Conservation (phyloP, 1,284 basidiomycete species). For the Naganishia cerealis region DNA sequence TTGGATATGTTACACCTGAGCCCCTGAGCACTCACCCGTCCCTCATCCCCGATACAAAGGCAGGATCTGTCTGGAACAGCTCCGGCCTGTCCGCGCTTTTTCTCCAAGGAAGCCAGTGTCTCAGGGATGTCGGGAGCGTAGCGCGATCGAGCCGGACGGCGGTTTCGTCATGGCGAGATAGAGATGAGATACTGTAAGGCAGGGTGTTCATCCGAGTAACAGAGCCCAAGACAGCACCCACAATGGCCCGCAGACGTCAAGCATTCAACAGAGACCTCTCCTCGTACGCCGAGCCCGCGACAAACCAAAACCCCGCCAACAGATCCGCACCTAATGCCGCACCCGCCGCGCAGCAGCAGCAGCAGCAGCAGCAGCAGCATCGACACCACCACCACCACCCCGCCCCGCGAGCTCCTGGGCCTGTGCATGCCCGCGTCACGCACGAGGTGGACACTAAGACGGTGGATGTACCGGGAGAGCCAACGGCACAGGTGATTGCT, state of each 20-base stretch:
- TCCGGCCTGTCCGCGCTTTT: too few species aligned
- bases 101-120: too few species aligned
- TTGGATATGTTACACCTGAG: too few species aligned
- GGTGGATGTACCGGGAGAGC: background rate
- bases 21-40: too few species aligned
- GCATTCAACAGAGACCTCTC: slow-evolving; percentile 26
- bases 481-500: slow-evolving; percentile 14
- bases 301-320: slow-evolving; percentile 23
- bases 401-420: slow-evolving; percentile 3
- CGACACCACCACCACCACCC: slow-evolving; percentile 7
- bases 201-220: background rate
- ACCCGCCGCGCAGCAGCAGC: background rate
- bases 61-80: too few species aligned
- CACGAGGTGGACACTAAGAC: slow-evolving; percentile 21
- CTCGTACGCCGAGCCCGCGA: slow-evolving; percentile 19
- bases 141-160: too few species aligned
- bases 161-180: too few species aligned
- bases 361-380: background rate
- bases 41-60: too few species aligned
- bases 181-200: too few species aligned
- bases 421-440: slow-evolving; percentile 12
- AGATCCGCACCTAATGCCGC: slow-evolving; percentile 10
- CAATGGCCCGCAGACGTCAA: slow-evolving; percentile 30
- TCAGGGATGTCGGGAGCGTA: too few species aligned
- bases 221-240: too few species aligned